Conservation (phyloP, 495 filamentous ascomycete species). For the Hypoxylon subgilvum region DNA sequence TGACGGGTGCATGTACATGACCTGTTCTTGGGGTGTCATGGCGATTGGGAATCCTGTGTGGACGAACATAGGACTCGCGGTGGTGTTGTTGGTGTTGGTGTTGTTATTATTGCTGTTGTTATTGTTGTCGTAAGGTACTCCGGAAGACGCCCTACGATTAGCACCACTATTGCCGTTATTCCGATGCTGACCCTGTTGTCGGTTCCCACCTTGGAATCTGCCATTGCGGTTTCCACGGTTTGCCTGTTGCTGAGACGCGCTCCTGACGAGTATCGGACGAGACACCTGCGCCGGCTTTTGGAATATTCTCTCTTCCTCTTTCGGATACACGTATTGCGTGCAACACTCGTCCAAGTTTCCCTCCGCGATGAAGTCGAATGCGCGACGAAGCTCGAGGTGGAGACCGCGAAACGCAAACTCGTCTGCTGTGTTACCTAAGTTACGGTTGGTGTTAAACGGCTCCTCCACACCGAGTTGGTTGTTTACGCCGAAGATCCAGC, state of each 20-base stretch:
- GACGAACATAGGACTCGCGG: slow-evolving; percentile 37
- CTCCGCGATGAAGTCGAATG: slow-evolving; percentile 78
- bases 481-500: slow-evolving; percentile 76
- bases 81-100: too few relatives aligned
- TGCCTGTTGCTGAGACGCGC: slow-evolving; percentile 55
- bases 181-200: slow-evolving; percentile 61
- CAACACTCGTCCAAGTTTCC: slow-evolving; percentile 80
- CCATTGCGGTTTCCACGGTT: slow-evolving; percentile 63
- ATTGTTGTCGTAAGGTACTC: slow-evolving; percentile 32
- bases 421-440: slow-evolving; percentile 95
- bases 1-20: slow-evolving; percentile 54
- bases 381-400: slow-evolving; percentile 85
- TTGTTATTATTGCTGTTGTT: too few relatives aligned
- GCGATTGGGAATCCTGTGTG: slow-evolving; percentile 34
- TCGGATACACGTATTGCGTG: slow-evolving; percentile 82
- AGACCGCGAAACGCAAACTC: slow-evolving; percentile 90
- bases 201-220: slow-evolving; percentile 60
- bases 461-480: slow-evolving; percentile 94
- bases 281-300: slow-evolving; percentile 68
- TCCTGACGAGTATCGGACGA: slow-evolving; percentile 56
- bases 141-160: slow-evolving; percentile 40
- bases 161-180: slow-evolving; percentile 43
- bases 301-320: slow-evolving; percentile 78
- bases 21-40: slow-evolving; percentile 46
- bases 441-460: slow-evolving; percentile 91